Evolutionary conservation across 192 early-diverging fungal genomes (phyloP).

Genomic region (Dispira simplex): DNA sequence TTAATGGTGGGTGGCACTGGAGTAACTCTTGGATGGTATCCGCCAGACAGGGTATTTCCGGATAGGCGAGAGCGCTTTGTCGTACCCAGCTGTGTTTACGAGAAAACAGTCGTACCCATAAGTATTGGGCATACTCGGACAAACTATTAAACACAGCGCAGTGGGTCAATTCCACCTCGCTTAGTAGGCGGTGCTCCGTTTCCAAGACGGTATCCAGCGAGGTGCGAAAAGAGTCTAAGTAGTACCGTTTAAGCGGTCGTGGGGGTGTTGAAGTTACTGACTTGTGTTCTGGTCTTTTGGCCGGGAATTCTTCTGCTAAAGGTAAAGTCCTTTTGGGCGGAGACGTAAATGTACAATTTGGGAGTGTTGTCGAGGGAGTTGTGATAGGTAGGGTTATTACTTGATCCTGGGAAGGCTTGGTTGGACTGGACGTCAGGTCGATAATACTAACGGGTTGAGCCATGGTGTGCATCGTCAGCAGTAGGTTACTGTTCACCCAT

Average conservation of each 20-base stretch:
- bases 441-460: too few relatives aligned
- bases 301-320: too few relatives aligned
- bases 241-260: slow-evolving; percentile 7
- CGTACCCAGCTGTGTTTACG: slow-evolving; percentile 6
- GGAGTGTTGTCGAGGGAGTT: too few relatives aligned
- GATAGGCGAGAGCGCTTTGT: not conserved
- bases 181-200: slow-evolving; percentile 1
- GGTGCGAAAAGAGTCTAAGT: slow-evolving; percentile 1
- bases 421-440: too few relatives aligned
- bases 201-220: not conserved
- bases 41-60: not conserved
- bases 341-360: too few relatives aligned
- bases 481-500: too few relatives aligned
- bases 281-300: too few relatives aligned
- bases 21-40: not conserved
- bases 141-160: slow-evolving; percentile 4
- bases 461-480: too few relatives aligned
- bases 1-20: not conserved
- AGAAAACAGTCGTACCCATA: not conserved
- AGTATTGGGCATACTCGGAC: slow-evolving; percentile 2
- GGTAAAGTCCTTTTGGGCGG: too few relatives aligned
- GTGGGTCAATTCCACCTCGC: slow-evolving; percentile 7
- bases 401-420: too few relatives aligned
- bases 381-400: too few relatives aligned
- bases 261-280: too few relatives aligned